Evolutionary conservation across 352 stramenopile genomes (phyloP).

Genomic region (Pythium scleroteichum): DNA sequence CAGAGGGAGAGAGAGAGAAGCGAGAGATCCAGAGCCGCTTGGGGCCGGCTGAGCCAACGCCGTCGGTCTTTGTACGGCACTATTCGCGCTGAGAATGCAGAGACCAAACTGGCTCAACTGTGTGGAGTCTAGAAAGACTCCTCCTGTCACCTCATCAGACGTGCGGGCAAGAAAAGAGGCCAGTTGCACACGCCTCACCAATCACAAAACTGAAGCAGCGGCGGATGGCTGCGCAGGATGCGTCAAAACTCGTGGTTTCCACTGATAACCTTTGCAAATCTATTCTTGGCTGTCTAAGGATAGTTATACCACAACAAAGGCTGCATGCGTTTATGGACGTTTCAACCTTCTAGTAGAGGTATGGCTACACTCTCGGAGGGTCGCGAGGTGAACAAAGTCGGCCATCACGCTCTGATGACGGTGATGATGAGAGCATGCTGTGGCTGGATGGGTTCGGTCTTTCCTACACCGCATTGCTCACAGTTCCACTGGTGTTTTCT

Average conservation of each 20-base stretch:
- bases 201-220: conserved; percentile 20
- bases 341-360: neutral
- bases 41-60: too few species aligned
- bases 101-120: too few species aligned
- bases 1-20: too few species aligned
- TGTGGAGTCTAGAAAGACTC: too few species aligned
- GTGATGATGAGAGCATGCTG: too few species aligned
- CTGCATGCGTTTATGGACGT: neutral
- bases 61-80: too few species aligned
- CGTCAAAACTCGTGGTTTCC: neutral
- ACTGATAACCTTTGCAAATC: neutral
- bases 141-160: conserved; percentile 13
- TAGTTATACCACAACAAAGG: too few species aligned
- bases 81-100: too few species aligned
- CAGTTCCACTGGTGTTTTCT: too few species aligned
- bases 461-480: neutral
- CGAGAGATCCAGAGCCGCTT: too few species aligned
- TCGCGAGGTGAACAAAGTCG: neutral
- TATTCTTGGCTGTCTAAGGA: too few species aligned
- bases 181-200: conserved; percentile 2
- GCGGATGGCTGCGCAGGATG: conserved; percentile 12
- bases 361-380: conserved; percentile 5
- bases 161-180: neutral
- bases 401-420: neutral
- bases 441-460: conserved; percentile 4